Evolutionary conservation across 257 asterid genomes (phyloP), one percentile per base, ranked within the genome.

Genomic region (Primulina huaijiensis): DNA sequence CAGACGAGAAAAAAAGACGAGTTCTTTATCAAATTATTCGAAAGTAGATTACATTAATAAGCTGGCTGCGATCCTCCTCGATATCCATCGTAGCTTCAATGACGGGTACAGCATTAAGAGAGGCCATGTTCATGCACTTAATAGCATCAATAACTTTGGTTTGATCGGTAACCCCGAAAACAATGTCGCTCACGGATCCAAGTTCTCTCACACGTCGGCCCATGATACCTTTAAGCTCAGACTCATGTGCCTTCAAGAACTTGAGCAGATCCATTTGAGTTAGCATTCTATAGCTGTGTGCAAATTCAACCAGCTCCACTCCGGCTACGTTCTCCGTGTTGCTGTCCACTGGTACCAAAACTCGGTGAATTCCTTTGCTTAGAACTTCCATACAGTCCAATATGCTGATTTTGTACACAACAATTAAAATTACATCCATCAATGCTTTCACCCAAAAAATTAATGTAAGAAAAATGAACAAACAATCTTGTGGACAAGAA

Each of bases 381-480:
- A 93, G 84, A 33, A 93, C 91, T 83, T 93, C 97, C 96, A 93
- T 89, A 65, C 96, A 90, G 71, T 93, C 99, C 9, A 86, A 72
- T 68, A 88, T 66, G 77, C 96, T 90, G 76, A 46, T 46, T 43
- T 43, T 14, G 20, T 46, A 46, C 68, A 37, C 0, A 11, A 5
- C 43, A n/a, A 16, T 3, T 6, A 25, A 27, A 14, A 37, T 25
- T 9, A 27, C 19, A 4, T 53, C 59, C 8, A 53, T 10, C 23
- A 19, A 53, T 53, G 9, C 59, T 14, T 0, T 27, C 30, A 27
- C 3, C 30, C 30, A 27, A 27, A 27, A 27, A 27, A 25, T n/a
- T n/a, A 27, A 27, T 27, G 7, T 16, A 10, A 17, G 59, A 53
- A 27, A 53, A 10, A 53, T 16, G 21, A 35, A 35, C 2, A 35